Conservation (phyloP, 257 asterid genomes). For the Capsicum rhomboideum region DNA sequence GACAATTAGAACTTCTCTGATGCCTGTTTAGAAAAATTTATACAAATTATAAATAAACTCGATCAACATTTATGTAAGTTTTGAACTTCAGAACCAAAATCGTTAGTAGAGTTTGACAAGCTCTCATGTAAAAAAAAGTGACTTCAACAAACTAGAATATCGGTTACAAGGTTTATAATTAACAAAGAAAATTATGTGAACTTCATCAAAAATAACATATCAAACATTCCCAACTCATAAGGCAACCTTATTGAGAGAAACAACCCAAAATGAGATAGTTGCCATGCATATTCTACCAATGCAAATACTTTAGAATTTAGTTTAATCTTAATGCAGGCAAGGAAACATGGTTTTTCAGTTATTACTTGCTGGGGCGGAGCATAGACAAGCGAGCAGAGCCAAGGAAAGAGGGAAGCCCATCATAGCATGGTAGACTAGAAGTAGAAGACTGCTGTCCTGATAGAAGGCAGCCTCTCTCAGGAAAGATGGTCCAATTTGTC, state of each 20-base stretch:
- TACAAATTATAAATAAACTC: neutral
- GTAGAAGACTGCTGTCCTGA: no score
- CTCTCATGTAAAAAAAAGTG: neutral
- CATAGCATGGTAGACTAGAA: no score
- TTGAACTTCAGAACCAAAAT: neutral
- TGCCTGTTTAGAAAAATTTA: constrained; percentile 45
- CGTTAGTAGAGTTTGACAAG: neutral
- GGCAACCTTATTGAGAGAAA: neutral
- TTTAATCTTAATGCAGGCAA: no score
- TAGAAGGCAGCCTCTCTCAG: no score
- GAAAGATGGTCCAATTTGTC: no score
- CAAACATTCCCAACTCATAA: neutral
- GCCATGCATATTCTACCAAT: neutral
- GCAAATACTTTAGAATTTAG: neutral
- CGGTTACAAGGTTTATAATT: neutral
- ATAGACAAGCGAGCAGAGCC: no score
- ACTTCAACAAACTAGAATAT: neutral
- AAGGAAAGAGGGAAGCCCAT: no score
- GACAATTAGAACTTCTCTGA: constrained; percentile 92
- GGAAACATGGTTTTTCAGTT: no score
- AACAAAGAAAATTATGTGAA: neutral
- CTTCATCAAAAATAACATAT: neutral
- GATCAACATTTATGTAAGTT: neutral
- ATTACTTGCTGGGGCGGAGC: no score
- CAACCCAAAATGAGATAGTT: neutral